Evolutionary conservation across 805 yeast genomes (phyloP).

Genomic region (Candida boidinii): DNA sequence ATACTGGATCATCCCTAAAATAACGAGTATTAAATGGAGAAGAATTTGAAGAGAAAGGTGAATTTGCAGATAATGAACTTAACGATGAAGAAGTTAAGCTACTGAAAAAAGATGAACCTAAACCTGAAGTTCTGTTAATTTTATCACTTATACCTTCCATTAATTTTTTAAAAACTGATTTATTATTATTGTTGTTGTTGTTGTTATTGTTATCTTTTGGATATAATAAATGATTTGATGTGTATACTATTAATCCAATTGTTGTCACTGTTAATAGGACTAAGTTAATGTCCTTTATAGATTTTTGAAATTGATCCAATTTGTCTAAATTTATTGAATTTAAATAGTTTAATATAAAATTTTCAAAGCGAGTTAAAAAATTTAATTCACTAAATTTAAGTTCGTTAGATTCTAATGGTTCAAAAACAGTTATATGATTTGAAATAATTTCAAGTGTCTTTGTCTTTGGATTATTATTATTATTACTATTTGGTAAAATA

Average conservation of each 20-base stretch:
- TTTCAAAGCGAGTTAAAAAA: too few species aligned
- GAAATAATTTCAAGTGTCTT: too few species aligned
- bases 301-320: constrained; percentile 4
- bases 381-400: too few species aligned
- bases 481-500: too few species aligned
- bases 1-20: constrained; percentile 12
- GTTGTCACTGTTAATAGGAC: constrained; percentile 11
- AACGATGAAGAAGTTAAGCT: constrained; percentile 12
- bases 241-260: constrained; percentile 10
- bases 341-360: too few species aligned
- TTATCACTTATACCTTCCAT: constrained; percentile 8
- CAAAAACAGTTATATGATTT: too few species aligned
- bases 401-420: too few species aligned
- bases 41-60: constrained; percentile 5
- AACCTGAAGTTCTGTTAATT: constrained; percentile 1
- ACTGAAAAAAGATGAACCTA: constrained; percentile 7
- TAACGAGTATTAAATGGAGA: constrained; percentile 4
- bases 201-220: not conserved
- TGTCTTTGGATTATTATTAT: too few species aligned
- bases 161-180: not conserved
- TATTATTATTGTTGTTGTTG: not conserved
- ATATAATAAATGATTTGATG: constrained; percentile 8
- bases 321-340: too few species aligned
- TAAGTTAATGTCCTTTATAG: constrained; percentile 9
- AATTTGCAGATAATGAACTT: constrained; percentile 8